Evolutionary conservation across 805 yeast genomes (phyloP), one percentile per base, ranked within the genome.

Genomic region (Nakazawaea molendinolei): DNA sequence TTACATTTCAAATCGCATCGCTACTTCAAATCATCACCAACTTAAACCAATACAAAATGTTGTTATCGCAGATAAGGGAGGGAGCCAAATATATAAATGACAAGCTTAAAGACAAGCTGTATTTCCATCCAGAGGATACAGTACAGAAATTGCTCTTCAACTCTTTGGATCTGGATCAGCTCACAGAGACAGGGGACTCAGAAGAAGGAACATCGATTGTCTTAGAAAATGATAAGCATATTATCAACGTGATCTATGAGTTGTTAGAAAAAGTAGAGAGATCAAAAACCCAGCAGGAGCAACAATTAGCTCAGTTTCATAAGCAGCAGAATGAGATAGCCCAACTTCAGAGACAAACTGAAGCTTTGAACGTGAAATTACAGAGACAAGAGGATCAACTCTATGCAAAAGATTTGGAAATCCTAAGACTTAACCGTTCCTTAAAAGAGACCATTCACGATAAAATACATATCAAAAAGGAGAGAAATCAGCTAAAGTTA

Each of bases 221-320:
- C 38, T 47, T 48, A 38, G 53, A 55, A 33, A 60, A 60, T 35
- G 66, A 61, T 37, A 52, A 51, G 25, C 49, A 52, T 20, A 40
- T 52, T 17, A 47, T 56, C 24, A 50, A 54, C 33, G 44, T 51
- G 7, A 43, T 55, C 4, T 52, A 49, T 32, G 34, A 50, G 4
- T 42, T 60, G 10, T 34, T 56, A 12, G 44, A 43, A 14, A 36
- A 51, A 1, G 15, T 46, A 2, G 59, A 56, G 13, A 41, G 45
- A n/a, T 39, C 49, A 6, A 44, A 37, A 17, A 38, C 39, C 17
- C 38, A 43, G 13, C 49, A 50, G 17, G 53, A 51, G 21, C n/a
- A 38, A 3, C 19, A 42, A 2, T 7, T 38, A 6, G 12, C 21
- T 4, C 33, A 28, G 12, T 26, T 33, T 33, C 31, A 20, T 10